Base-by-base conservation (phyloP, 164 flowering plant genomes). In the Liquidambar formosana region DNA sequence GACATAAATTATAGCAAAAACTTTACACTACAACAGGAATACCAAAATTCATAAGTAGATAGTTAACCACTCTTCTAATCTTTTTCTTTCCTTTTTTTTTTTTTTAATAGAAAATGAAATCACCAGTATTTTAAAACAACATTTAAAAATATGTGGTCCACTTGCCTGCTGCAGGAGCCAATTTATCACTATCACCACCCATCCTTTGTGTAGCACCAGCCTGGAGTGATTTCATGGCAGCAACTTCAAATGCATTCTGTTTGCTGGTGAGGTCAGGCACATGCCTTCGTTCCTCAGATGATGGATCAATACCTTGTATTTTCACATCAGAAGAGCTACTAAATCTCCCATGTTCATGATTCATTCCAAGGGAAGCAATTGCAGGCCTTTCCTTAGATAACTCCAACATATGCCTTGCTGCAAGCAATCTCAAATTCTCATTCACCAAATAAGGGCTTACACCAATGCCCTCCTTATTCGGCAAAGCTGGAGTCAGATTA, bases 381-480 rank as follows among this genome's bases (percentile, higher is more conserved):
- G 66, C 66, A 64, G 68, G 71, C 12, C 63, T 78, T 69, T 62
- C 82, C 76, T 81, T 81, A 16, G 83, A 76, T 67, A 74, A 71
- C 53, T 75, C 83, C 58, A 75, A 33, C 33, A 79, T 54, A 65
- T 77, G 76, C 79, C 75, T 77, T 71, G 76, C 65, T 10, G 84
- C 74, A 67, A 72, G 84, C 56, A 83, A 47, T 70, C 78, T 79
- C 69, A 75, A 65, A 72, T 75, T 78, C 71, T 83, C 86, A 73
- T 82, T 79, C 49, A 67, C 67, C 56, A 76, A 44, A 72, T 63
- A 63, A 54, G 71, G 73, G 44, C 58, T 70, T 64, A 46, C 62
- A 76, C 68, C 71, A 64, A n/a, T 54, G 19, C 67, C 21, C 26
- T 77, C 77, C 54, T 77, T 71, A 44, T 69, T 71, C 21, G 71